Base-by-base conservation (phyloP, 768 basidiomycete genomes). In the Lentinula guzmanii region DNA sequence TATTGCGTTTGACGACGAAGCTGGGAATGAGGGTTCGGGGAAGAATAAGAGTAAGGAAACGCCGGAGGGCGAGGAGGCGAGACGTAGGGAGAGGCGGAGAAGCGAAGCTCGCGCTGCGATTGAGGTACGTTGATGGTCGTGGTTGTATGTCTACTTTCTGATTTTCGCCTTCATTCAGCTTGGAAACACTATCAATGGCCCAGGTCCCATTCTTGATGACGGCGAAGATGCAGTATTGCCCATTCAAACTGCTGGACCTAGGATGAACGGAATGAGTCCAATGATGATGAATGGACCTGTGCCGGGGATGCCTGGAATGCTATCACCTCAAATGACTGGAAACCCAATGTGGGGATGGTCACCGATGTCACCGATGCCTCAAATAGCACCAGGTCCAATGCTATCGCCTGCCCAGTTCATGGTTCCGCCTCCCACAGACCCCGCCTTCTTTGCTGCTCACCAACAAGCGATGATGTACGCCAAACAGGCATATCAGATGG, bases 401-500 rank as follows among this genome's bases (percentile, higher is more conserved):
- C 70, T 74, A 37, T 77, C 76, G 13, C 62, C 80, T 64, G 43
- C 75, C 65, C 77, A 75, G 37, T 81, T 81, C 71, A 77, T 81
- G 75, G 63, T 71, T 3, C 67, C 75, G 34, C 74, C 77, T 56
- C 78, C 74, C 62, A 69, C 79, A 6, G 88, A 91, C 65, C 83
- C 86, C 16, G 72, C 70, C 18, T 85, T 83, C 70, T 64, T 91
- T 34, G 85, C 79, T 4, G 91, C 91, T 16, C 93, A 95, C 70
- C 92, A 94, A 70, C 91, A 91, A 61, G 93, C 93, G 2, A 91
- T 95, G 83, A 76, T 91, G 75, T 74, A 80, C 60, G 93, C 93
- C 57, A 94, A 94, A 72, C 93, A 94, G 71, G 86, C 92, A 3
- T 95, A 92, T 69, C 93, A 94, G 72, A 85, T 90, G 78, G 89